Evolutionary conservation across 2,329 filamentous ascomycete genomes (phyloP), one percentile per base, ranked within the genome.

Genomic region (Coniochaeta pulveracea): DNA sequence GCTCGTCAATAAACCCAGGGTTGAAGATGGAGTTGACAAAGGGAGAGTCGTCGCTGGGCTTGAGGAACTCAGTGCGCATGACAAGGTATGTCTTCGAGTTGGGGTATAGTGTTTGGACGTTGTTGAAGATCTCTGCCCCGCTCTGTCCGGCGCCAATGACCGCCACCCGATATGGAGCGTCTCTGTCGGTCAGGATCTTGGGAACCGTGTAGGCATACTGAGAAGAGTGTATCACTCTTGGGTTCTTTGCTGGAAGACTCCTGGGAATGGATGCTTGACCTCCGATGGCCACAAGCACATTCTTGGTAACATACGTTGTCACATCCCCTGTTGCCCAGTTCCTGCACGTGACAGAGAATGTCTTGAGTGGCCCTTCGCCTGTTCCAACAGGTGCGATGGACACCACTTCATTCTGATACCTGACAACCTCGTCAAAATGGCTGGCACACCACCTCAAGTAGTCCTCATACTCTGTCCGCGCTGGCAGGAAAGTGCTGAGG

Each of bases 21-120:
- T 96, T 86, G 66, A 96, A 96, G 51, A 96, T 84, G 49, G 91
- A 86, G 56, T 96, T 96, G 47, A 96, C 86, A 48, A 96, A 96
- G 12, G 89, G 91, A 34, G 85, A 94, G 55, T 96, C 91, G 51
- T 98, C 89, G 50, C 85, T 93, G 2, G 89, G 89, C 46, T 82
- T 77, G 39, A 98, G 60, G 36, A 89, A 86, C 41, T 85, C 75
- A 26, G 80, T 79, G 45, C 85, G 78, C 66, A 94, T 89, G 38
- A 95, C 63, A 37, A 98, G 60, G 22, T 66, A 72, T 0, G 86
- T 88, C 46, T 73, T 69, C 18, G 82, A 76, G 51, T 89, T 86
- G 24, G 86, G 86, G 52, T 93, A 95, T 29, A 84, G 64, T 24
- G 64, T 69, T 48, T 89, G 81, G 32, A 96, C 62, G 55, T 93